Evolutionary conservation across 148 eudicot species (phyloP).

Genomic region (Agrostemma githago): DNA sequence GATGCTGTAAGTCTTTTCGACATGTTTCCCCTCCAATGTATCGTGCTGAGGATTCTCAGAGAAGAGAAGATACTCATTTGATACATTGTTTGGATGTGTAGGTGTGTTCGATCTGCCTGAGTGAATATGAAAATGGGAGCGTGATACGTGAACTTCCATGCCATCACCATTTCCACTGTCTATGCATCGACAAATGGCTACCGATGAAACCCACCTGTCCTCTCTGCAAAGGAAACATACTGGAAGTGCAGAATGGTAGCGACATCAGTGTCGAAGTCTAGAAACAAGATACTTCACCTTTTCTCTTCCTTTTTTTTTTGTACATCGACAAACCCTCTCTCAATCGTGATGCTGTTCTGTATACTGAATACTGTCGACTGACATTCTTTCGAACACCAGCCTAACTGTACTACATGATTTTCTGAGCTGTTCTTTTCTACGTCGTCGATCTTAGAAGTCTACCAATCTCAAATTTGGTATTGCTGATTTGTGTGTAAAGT

Average conservation of each 20-base stretch:
- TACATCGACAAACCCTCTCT: conserved; percentile 22
- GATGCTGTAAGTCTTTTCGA: conserved; percentile 70
- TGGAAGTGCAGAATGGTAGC: conserved; percentile 43
- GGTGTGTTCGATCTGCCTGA: conserved; percentile 86
- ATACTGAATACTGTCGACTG: conserved; percentile 4
- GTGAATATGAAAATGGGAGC: conserved; percentile 65
- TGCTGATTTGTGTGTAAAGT: too few relatives aligned
- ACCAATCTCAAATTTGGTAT: too few relatives aligned
- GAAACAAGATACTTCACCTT: conserved; percentile 9
- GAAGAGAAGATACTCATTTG: background rate
- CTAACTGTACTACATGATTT: conserved; percentile 19
- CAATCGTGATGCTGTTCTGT: conserved; percentile 18
- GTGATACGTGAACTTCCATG: conserved; percentile 92
- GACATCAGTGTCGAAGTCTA: conserved; percentile 67
- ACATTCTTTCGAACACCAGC: background rate
- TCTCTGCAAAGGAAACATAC: conserved; percentile 85
- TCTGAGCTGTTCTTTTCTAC: conserved; percentile 12
- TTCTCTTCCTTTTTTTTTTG: conserved; percentile 20
- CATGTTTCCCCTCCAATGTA: background rate
- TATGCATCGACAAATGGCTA: conserved; percentile 92
- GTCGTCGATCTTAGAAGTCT: too few relatives aligned
- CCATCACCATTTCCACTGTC: conserved; percentile 70
- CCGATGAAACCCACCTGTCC: conserved; percentile 86
- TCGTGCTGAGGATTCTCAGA: too few relatives aligned
- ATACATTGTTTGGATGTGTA: conserved; percentile 12